Evolutionary conservation across 148 eudicot species (phyloP), one percentile per base, ranked within the genome.

Genomic region (Chenopodium suecicum): DNA sequence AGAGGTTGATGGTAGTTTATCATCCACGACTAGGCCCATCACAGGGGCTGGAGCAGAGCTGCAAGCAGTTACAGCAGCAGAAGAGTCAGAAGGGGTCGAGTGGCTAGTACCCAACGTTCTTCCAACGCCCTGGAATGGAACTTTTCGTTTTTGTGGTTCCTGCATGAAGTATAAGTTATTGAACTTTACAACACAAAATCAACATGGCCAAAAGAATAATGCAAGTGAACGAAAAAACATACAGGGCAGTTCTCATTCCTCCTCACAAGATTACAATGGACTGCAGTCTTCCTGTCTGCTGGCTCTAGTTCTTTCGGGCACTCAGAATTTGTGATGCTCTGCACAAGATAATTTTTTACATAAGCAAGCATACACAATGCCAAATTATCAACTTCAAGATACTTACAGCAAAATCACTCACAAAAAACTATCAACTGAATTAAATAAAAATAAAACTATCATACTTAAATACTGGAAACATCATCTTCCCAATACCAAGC

Each of bases 301-400:
- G 98, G 92, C 80, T 82, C 90, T 70, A 94, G 93, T 82, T 94
- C 96, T 69, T 84, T 82, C 4, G 97, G 98, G 80, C 93, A 92
- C 86, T 92, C 98, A 0, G 94, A 89, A n/a, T 85, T 92, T 34
- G 67, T 86, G 50, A 94, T 89, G 86, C 98, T 92, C 98, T 94
- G 90, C 82, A 81, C 22, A 62, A 10, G 29, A 69, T 78, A 5
- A 0, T 54, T n/a, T 34, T 52, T 46, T 34, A 22, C 48, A 65
- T 65, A 27, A 65, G 44, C 52, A 66, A 56, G 32, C 11, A 78
- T 25, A 63, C 12, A 46, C 4, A 23, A 29, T 16, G 37, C 52
- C 63, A 12, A 17, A 46, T 10, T 29, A 8, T 10, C 4, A 20
- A 22, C 27, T 19, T 22, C 12, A 48, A 73, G 58, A 70, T 3